Evolutionary conservation across 1,284 basidiomycete species (phyloP), one percentile per base, ranked within the genome.

Genomic region (Tilletia horrida): DNA sequence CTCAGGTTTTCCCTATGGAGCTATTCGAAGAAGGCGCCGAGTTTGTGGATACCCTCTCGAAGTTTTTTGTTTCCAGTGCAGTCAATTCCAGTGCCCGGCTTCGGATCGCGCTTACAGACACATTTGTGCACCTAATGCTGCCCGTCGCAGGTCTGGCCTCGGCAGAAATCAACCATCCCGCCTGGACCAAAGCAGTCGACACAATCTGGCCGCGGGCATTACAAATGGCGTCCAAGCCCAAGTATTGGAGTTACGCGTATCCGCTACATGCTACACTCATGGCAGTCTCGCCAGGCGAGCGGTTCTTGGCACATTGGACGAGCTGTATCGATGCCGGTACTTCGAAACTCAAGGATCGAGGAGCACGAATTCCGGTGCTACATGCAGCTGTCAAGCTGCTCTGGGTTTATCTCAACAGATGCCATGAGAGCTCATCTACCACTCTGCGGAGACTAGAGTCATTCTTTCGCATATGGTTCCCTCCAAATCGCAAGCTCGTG

Each of bases 351-450:
- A 95, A 94, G 90, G 93, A 97, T 76, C 91, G 90, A 71, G 85
- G 87, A 0, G 85, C 86, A 64, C 87, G 92, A n/a, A 83, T 88
- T 0, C 85, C 88, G 3, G 87, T 92, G 13, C 85, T 96, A 83
- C 93, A 94, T 73, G 90, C 91, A 2, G 88, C 91, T 66, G 83
- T 93, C 68, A 89, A 93, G 3, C 82, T 97, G 40, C 84, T 95
- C 29, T 97, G 94, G 94, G 91, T 93, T 0, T 97, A 97, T 82
- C 85, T 97, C 25, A 94, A 93, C 78, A 90, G 94, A 21, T 95
- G 93, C 78, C 88, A 90, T 70, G 94, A 97, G 80, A 87, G 90
- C 16, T 85, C 87, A 3, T 90, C 92, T 0, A 89, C 90, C 0
- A 89, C 88, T 3, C 88, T 88, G 7, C 85, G 88, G 55, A 91